Base-by-base conservation (phyloP, 179 eudicot species). In the Amaranthus tricolor region DNA sequence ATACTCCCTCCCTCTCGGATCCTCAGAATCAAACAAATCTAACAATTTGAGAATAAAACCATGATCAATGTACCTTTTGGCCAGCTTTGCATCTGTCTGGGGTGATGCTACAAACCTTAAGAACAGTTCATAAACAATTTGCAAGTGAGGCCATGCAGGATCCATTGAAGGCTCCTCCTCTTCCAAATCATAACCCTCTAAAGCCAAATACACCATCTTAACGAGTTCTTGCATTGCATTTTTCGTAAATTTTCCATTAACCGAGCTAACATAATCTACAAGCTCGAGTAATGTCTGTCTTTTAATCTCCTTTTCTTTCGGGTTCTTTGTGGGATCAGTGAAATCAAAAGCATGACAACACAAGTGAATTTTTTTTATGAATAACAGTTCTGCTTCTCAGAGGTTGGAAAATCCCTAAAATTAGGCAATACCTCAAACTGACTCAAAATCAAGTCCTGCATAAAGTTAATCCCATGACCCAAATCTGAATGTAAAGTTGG, bases 141-240 rank as follows among this genome's bases (percentile, higher is more conserved):
- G 92, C 84, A 88, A 80, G 68, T 88, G 92, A 65, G 92, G 87
- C 92, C 92, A 88, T 6, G 92, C 84, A 51, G 87, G 88, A 66
- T 88, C 92, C 92, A 88, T 88, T 60, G 80, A 72, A 73, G 90
- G 90, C 52, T 88, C 92, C 76, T 88, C 92, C 49, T 88, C 92
- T 51, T 87, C 90, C 80, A 88, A 59, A 76, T 88, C 92, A 75
- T 81, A 78, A 17, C 82, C 76, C 20, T 85, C 88, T 76, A 83
- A 54, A 31, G 73, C 74, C 20, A 72, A 62, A 45, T 88, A 84
- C 20, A 86, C 88, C 91, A 88, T 86, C 72, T 76, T 88, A 19
- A 88, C 75, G 71, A 80, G 76, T 71, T 83, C 88, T 78, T 88
- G 89, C 84, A 86, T 86, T 5, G 74, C 82, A 66, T 45, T 80